These are phyloP conservation scores for Neoboletus magnificus DNA, from an alignment of 768 basidiomycete species.

Conservation along the genomic window DNA sequence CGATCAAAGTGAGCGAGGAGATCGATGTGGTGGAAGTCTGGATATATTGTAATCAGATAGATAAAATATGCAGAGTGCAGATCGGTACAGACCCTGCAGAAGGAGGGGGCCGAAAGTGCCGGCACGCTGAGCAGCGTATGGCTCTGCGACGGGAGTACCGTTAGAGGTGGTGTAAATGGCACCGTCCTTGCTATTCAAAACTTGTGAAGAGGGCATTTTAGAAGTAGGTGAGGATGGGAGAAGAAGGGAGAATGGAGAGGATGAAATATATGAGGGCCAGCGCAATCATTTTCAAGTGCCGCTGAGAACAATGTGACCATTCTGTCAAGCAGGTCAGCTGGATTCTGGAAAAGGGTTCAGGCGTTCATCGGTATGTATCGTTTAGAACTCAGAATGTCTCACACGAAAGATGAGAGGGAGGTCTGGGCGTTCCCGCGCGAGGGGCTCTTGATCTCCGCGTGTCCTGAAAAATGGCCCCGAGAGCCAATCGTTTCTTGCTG, in stretches of 20 bases:
- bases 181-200: constrained; percentile 50
- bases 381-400: constrained; percentile 11
- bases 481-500: neutral
- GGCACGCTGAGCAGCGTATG: constrained; percentile 75
- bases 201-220: constrained; percentile 65
- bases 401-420: neutral
- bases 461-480: neutral
- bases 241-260: neutral
- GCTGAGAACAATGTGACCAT: constrained; percentile 21
- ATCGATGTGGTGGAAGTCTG: constrained; percentile 89
- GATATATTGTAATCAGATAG: constrained; percentile 13
- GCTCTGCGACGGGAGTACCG: constrained; percentile 72
- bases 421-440: neutral
- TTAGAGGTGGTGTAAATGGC: constrained; percentile 82
- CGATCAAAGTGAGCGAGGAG: constrained; percentile 89
- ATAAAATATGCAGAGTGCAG: neutral
- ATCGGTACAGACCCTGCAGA: constrained; percentile 64
- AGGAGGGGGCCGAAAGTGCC: constrained; percentile 80
- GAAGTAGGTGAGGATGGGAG: constrained; percentile 1
- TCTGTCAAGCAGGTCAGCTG: constrained; percentile 4
- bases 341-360: constrained; percentile 1
- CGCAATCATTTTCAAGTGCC: constrained; percentile 22
- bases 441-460: neutral
- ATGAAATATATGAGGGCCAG: constrained; percentile 10
- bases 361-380: neutral